These are phyloP conservation scores for Lecanoromycetidae sp. DNA, from an alignment of 2,329 filamentous ascomycete species.

Conservation along the genomic window DNA sequence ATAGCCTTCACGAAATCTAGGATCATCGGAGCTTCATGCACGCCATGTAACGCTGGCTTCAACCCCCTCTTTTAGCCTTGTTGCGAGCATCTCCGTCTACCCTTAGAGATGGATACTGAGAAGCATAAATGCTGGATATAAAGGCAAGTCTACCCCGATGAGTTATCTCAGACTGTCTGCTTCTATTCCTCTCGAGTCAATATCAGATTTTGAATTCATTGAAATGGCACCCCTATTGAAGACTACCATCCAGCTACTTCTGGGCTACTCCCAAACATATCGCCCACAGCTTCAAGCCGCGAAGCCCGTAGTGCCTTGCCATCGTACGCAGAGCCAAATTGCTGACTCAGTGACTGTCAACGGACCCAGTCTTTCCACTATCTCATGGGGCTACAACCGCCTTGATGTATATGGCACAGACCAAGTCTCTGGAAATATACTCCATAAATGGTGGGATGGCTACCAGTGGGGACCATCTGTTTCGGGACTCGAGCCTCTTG, in stretches of 20 bases:
- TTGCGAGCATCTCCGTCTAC: too few species aligned
- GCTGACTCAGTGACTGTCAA: not conserved
- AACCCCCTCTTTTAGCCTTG: too few species aligned
- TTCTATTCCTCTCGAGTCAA: too few species aligned
- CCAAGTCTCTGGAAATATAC: not conserved
- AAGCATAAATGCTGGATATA: too few species aligned
- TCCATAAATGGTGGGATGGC: constrained; percentile 13
- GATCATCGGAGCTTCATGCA: too few species aligned
- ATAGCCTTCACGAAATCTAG: too few species aligned
- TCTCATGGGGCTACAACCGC: constrained; percentile 13
- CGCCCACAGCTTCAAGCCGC: not conserved
- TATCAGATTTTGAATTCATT: not conserved
- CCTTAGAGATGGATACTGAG: too few species aligned
- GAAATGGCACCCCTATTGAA: constrained; percentile 3
- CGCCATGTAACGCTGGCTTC: too few species aligned
- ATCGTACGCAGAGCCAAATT: not conserved
- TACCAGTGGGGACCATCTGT: constrained; percentile 8
- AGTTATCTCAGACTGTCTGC: too few species aligned
- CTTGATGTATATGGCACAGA: constrained; percentile 6
- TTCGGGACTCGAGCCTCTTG: constrained; percentile 2
- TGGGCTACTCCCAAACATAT: not conserved
- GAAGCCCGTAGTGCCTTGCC: not conserved
- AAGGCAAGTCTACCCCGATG: too few species aligned
- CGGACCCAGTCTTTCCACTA: not conserved
- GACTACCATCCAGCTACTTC: constrained; percentile 1